These are phyloP conservation scores for Phylloporus scabripes DNA, from an alignment of 768 basidiomycete species.

Conservation along the genomic window DNA sequence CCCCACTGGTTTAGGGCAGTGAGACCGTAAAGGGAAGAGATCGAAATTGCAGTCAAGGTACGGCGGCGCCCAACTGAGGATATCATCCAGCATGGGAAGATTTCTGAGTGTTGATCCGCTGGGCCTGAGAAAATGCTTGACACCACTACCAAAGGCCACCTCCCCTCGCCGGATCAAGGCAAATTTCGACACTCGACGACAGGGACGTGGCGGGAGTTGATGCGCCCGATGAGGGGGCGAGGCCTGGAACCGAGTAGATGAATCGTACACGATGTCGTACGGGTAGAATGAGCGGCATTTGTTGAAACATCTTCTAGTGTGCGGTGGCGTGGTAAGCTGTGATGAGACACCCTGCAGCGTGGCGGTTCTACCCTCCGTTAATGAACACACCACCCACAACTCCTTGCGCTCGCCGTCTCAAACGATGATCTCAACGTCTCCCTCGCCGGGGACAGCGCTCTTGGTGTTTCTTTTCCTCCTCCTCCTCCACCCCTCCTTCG, in stretches of 20 bases:
- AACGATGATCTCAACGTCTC: conserved; percentile 23
- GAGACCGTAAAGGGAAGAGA: conserved; percentile 10
- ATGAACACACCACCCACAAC: conserved; percentile 15
- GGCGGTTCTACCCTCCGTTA: conserved; percentile 9
- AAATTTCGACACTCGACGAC: no score
- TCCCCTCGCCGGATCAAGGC: no score
- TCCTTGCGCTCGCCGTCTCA: conserved; percentile 11
- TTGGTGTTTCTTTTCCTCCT: conserved; percentile 6
- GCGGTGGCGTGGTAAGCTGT: conserved; percentile 24
- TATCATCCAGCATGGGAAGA: no score
- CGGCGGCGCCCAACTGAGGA: no score
- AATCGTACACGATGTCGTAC: conserved; percentile 3
- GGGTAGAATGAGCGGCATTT: neutral
- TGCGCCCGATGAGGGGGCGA: conserved; percentile 59
- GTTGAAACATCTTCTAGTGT: neutral
- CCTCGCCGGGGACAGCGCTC: conserved; percentile 7
- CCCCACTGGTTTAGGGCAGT: conserved; percentile 53
- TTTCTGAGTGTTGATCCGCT: no score
- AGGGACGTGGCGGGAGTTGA: conserved; percentile 80
- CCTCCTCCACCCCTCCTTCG: conserved; percentile 27
- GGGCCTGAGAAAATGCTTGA: no score
- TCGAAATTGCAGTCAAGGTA: no score
- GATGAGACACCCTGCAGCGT: conserved; percentile 6
- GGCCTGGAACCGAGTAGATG: conserved; percentile 78
- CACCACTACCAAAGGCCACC: no score